Conservation (phyloP, 2,329 filamentous ascomycete genomes). For the Phoma sp. region DNA sequence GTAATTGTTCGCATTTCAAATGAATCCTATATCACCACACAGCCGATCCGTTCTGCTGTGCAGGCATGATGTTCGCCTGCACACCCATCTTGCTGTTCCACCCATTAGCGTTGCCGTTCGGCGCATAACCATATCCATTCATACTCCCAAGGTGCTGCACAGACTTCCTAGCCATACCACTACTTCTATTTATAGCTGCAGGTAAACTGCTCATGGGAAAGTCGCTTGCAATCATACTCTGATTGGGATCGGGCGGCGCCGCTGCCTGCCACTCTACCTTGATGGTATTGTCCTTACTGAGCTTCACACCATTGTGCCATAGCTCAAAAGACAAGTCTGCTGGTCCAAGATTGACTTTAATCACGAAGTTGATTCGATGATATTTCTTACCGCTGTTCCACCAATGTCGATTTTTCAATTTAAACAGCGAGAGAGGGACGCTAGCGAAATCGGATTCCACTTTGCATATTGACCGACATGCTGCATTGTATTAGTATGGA, state of each 20-base stretch:
- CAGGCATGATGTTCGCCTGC: background rate
- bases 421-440: conserved; percentile 16
- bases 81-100: conserved; percentile 5
- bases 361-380: conserved; percentile 42
- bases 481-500: conserved; percentile 14
- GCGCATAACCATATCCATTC: background rate
- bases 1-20: too few relatives aligned
- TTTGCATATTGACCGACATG: conserved; percentile 45
- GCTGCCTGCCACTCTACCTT: conserved; percentile 43
- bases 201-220: conserved; percentile 11
- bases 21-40: background rate
- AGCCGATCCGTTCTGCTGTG: background rate
- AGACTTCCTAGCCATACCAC: conserved; percentile 2
- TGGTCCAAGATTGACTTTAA: conserved; percentile 48
- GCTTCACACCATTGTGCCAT: conserved; percentile 46
- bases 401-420: conserved; percentile 26
- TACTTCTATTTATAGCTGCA: background rate
- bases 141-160: background rate
- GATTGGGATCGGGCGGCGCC: conserved; percentile 12
- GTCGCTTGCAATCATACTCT: conserved; percentile 1
- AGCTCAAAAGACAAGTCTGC: conserved; percentile 50
- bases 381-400: conserved; percentile 31
- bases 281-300: conserved; percentile 43
- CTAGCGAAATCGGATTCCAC: conserved; percentile 23
- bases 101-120: background rate